phyloP scores from a whole-genome alignment of 2,329 filamentous ascomycete species.

The Zalaria sp. region DNA sequence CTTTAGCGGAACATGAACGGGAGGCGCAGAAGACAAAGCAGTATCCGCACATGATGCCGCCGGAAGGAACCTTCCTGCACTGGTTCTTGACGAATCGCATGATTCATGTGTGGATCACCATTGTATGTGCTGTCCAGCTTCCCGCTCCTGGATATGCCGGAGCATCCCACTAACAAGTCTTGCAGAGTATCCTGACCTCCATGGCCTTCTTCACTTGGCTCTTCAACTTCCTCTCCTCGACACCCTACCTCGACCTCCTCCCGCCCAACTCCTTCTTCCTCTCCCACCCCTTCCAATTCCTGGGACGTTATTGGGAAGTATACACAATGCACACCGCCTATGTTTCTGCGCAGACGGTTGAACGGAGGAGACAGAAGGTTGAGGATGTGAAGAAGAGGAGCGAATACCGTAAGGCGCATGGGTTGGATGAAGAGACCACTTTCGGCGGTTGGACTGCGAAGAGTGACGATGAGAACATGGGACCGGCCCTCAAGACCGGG shows the following conservation, averaged over 20 bases:
- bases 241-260: conserved; percentile 66
- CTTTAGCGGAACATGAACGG: conserved; percentile 50
- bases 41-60: conserved; percentile 84
- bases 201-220: conserved; percentile 62
- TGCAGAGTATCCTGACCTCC: conserved; percentile 49
- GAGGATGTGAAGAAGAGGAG: conserved; percentile 82
- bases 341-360: conserved; percentile 51
- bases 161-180: not conserved
- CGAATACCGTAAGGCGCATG: conserved; percentile 76
- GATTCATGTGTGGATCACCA: conserved; percentile 70
- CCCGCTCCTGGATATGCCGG: not conserved
- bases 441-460: conserved; percentile 36
- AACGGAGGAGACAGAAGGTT: conserved; percentile 57
- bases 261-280: conserved; percentile 57
- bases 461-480: conserved; percentile 18
- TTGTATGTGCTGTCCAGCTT: conserved; percentile 41
- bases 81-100: conserved; percentile 67
- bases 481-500: conserved; percentile 22
- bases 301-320: conserved; percentile 54
- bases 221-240: conserved; percentile 64
- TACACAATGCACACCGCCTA: conserved; percentile 64
- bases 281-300: conserved; percentile 53
- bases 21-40: conserved; percentile 52
- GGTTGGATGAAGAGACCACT: conserved; percentile 44
- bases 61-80: conserved; percentile 65